Evolutionary conservation across 78 protist species (phyloP).

Genomic region (Protostelium mycophagum): DNA sequence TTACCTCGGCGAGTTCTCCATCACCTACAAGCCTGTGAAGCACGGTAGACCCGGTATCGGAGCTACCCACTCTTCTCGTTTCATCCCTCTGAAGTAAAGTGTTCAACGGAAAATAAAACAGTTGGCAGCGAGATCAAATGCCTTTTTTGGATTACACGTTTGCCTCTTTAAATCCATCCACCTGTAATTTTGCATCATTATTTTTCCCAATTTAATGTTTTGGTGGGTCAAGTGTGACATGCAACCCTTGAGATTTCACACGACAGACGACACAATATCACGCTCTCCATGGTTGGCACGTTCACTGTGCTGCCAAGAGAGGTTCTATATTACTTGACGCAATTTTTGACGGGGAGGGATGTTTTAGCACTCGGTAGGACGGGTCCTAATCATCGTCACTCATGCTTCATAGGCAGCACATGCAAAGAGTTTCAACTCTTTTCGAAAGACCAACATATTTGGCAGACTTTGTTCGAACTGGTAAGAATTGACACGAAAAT

Average conservation of each 20-base stretch:
- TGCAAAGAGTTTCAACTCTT: not conserved
- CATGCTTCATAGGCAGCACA: not conserved
- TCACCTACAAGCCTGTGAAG: slow-evolving; percentile 97
- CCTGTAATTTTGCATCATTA: too few species aligned
- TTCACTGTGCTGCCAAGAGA: not conserved
- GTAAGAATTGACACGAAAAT: not conserved
- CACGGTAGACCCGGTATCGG: slow-evolving; percentile 99
- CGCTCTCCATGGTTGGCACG: too few species aligned
- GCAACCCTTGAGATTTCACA: too few species aligned
- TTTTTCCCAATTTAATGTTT: too few species aligned
- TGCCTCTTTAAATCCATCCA: too few species aligned
- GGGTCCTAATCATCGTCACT: not conserved
- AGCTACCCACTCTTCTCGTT: slow-evolving; percentile 92
- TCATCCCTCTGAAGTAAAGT: slow-evolving; percentile 93
- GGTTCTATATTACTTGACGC: not conserved
- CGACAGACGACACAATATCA: too few species aligned
- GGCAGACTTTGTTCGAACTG: not conserved
- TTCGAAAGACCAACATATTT: not conserved
- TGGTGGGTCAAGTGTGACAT: too few species aligned
- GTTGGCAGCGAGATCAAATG: not conserved
- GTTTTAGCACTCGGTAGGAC: not conserved
- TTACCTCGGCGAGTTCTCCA: slow-evolving; percentile 99
- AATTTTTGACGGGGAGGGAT: not conserved
- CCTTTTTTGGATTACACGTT: too few species aligned
- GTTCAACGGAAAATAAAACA: not conserved